Percentiles rank a stretch among this genome's conserved stretches.
Conservation (phyloP, 2,329 filamentous ascomycete species). For the Phyllosticta paracitricarpa region DNA sequence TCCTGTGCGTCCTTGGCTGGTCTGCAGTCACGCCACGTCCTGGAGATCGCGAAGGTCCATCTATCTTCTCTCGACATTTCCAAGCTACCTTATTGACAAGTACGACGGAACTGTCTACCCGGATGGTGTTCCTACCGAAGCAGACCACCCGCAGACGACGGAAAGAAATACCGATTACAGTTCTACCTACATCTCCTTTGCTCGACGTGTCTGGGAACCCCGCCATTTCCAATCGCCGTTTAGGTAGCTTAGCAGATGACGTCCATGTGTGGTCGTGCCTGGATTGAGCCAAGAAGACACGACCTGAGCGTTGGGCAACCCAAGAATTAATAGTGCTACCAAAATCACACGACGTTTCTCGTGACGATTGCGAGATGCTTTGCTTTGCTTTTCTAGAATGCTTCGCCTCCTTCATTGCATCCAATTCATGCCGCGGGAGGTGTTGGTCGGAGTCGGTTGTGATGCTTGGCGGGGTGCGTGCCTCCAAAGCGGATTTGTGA, state of each 20-base stretch:
- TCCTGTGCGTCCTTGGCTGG: not conserved
- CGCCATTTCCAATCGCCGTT: not conserved
- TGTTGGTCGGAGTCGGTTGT: not conserved
- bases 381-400: not conserved
- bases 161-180: not conserved
- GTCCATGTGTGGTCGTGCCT: not conserved
- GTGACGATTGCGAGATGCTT: not conserved
- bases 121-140: not conserved
- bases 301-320: not conserved
- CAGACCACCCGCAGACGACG: not conserved
- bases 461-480: not conserved
- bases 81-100: not conserved
- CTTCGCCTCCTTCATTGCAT: not conserved
- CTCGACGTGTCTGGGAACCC: not conserved
- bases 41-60: not conserved
- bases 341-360: not conserved
- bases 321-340: not conserved
- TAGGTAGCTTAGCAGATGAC: no score
- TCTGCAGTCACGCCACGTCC: not conserved
- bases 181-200: not conserved
- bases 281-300: not conserved
- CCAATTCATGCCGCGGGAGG: not conserved
- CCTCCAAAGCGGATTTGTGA: not conserved
- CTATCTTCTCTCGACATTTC: not conserved
- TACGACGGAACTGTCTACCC: not conserved